Conservation (phyloP, 306 rosid genomes). For the Sesbania bispinosa region DNA sequence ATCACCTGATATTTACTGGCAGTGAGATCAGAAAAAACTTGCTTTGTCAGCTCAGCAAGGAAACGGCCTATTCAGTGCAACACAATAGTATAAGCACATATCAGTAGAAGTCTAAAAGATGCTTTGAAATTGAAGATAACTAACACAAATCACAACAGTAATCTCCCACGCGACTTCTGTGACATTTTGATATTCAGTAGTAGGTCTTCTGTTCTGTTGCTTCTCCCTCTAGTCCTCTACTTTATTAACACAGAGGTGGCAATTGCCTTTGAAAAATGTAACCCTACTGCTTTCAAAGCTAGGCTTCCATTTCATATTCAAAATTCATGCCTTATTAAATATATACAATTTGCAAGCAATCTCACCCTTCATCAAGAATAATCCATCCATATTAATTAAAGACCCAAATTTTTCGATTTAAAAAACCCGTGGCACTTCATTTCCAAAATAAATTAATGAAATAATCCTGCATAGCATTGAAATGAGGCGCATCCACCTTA, state of each 20-base stretch:
- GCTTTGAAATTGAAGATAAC: not conserved
- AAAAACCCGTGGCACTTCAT: not conserved
- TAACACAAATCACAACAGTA: not conserved
- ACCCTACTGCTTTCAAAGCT: not conserved
- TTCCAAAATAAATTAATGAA: not conserved
- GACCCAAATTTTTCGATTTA: not conserved
- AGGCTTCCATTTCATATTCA: not conserved
- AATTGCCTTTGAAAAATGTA: not conserved
- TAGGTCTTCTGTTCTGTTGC: not conserved
- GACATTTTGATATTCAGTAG: not conserved
- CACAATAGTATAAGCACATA: slow-evolving; percentile 2
- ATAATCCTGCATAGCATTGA: not conserved
- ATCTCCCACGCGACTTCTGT: not conserved
- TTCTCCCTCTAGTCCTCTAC: not conserved
- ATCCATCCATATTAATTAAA: not conserved
- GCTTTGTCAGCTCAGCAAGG: slow-evolving; percentile 79
- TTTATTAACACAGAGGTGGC: slow-evolving; percentile 11
- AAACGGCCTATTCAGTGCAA: slow-evolving; percentile 66
- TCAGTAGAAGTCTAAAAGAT: slow-evolving; percentile 10
- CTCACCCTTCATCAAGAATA: not conserved
- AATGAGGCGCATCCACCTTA: not conserved
- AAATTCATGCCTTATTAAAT: not conserved
- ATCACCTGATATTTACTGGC: slow-evolving; percentile 97
- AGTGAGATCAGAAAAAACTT: slow-evolving; percentile 88
- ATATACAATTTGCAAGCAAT: slow-evolving; percentile 2